Evolutionary conservation across 352 stramenopile genomes (phyloP), one percentile per base, ranked within the genome.

Genomic region (Blastocystis sp.): DNA sequence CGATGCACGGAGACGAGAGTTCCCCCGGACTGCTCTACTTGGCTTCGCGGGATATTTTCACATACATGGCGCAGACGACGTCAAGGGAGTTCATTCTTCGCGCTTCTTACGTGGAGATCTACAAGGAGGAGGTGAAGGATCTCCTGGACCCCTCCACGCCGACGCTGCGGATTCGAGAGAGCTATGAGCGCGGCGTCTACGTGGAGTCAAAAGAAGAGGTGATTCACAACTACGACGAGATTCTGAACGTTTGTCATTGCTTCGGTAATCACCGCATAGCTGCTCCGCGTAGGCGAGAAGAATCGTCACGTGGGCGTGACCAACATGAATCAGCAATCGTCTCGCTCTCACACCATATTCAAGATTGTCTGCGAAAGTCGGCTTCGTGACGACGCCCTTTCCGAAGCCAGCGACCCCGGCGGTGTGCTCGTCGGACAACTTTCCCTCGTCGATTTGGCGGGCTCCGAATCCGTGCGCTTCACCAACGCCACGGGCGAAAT

Each of bases 71-170:
- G 31, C 31, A n/a, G 2, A 85, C 55, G 24, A n/a, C 45, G 26
- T 45, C 45, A 79, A 92, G 96, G 16, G 94, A 98, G 74, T 99
- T 98, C 91, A 91, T 98, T 16, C 91, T 99, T 41, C 93, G 97
- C 50, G 96, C 97, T 21, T 98, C 95, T n/a, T 99, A 98, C 90
- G 93, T 99, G 50, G 97, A 99, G 92, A 98, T 99, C 90, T 99
- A 99, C 93, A 99, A 99, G 90, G 97, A 99, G 92, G 95, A 98
- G 65, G 95, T 99, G 13, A 92, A 94, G 9, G 97, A 99, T 91
- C 92, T 99, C 65, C 93, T 99, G 9, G 93, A 92, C 33, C 81
- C 91, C n/a, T 66, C 91, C 0, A 91, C 59, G n/a, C 55, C 77
- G 26, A 92, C 91, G 90, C 16, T 97, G 76, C 94, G 96, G 88